phyloP scores from a whole-genome alignment of 2,329 filamentous ascomycete genomes.

The Drechslerella dactyloides region DNA sequence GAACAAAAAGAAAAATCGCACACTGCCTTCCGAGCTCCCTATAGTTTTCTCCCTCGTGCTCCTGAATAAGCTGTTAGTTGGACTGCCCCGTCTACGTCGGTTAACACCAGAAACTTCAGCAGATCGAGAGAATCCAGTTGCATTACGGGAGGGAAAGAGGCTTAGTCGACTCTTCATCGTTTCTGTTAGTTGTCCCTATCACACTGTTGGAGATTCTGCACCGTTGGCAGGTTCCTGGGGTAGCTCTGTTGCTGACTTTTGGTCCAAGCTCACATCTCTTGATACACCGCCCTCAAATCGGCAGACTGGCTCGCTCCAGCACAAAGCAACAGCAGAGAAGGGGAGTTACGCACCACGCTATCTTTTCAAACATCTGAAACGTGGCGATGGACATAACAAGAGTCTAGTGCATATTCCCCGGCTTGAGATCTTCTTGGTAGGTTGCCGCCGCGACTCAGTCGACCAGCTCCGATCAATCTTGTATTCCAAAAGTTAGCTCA shows the following conservation, averaged over 20 bases:
- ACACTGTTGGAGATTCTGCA: slow-evolving; percentile 1
- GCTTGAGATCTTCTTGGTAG: neutral
- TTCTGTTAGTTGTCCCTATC: neutral
- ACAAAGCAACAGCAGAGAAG: neutral
- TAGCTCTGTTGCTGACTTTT: neutral
- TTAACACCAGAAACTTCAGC: neutral
- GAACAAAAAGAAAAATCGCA: no score
- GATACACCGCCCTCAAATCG: slow-evolving; percentile 1
- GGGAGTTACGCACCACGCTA: neutral
- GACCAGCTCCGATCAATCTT: neutral
- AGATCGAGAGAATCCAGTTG: neutral
- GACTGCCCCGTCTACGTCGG: no score
- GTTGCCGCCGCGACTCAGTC: neutral
- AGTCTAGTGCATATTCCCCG: neutral
- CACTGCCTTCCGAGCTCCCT: no score
- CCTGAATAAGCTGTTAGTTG: no score
- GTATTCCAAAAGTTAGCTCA: neutral
- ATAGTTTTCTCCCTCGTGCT: no score
- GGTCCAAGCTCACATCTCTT: neutral
- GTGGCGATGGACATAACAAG: neutral
- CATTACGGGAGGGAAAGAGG: neutral
- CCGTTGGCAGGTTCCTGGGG: neutral
- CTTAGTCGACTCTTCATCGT: slow-evolving; percentile 1
- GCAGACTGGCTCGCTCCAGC: neutral
- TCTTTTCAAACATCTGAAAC: neutral